Evolutionary conservation across 2,329 filamentous ascomycete genomes (phyloP).

Genomic region (Phialocephala sp.): DNA sequence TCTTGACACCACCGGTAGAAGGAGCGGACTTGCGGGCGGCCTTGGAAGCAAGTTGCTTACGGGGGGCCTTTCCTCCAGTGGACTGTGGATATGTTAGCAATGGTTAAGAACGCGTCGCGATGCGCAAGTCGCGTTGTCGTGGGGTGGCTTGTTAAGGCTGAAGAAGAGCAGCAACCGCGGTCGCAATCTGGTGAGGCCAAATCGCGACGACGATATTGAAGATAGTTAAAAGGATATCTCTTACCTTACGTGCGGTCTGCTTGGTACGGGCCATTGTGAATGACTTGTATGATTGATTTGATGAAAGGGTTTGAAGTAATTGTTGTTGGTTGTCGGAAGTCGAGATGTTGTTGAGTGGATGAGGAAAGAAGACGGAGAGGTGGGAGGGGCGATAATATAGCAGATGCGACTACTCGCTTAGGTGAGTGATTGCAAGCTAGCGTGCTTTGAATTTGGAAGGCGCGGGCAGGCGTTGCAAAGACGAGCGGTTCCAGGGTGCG

Average conservation of each 20-base stretch:
- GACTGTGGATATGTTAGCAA: slow-evolving; percentile 54
- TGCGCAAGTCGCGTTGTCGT: slow-evolving; percentile 25
- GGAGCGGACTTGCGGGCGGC: slow-evolving; percentile 97
- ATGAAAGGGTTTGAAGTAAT: slow-evolving; percentile 25
- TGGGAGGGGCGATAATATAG: slow-evolving; percentile 40
- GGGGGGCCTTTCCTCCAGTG: slow-evolving; percentile 78
- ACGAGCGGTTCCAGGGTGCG: slow-evolving; percentile 8
- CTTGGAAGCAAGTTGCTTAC: slow-evolving; percentile 98
- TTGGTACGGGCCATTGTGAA: slow-evolving; percentile 49
- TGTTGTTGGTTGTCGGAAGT: slow-evolving; percentile 29
- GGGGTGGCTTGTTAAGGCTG: slow-evolving; percentile 20
- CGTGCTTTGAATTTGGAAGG: slow-evolving; percentile 16
- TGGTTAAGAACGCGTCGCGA: slow-evolving; percentile 28
- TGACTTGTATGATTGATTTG: slow-evolving; percentile 30
- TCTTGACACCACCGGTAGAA: slow-evolving; percentile 96
- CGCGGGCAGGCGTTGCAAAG: slow-evolving; percentile 9
- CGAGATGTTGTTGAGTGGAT: slow-evolving; percentile 40
- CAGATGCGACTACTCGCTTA: slow-evolving; percentile 40
- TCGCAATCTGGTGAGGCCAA: slow-evolving; percentile 36
- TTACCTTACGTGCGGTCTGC: slow-evolving; percentile 62
- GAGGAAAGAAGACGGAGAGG: slow-evolving; percentile 37
- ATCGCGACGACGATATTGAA: slow-evolving; percentile 34
- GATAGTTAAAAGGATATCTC: slow-evolving; percentile 22
- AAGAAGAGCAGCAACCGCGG: slow-evolving; percentile 24
- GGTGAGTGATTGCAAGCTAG: slow-evolving; percentile 35